Conservation (phyloP, 2,329 filamentous ascomycete genomes). For the Aureobasidium sp. region DNA sequence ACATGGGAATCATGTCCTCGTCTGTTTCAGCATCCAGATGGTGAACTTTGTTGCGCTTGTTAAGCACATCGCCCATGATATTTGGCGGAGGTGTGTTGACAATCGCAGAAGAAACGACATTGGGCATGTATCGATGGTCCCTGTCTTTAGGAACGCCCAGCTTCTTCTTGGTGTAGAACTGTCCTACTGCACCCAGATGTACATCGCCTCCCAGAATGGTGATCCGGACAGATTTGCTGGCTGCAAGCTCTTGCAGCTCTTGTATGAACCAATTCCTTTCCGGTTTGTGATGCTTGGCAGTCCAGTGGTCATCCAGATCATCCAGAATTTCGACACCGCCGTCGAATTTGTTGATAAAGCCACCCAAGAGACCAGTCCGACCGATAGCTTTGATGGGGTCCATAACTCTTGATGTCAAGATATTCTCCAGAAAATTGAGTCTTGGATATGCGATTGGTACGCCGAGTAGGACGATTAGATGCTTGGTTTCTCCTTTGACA, state of each 20-base stretch:
- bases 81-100: constrained; percentile 85
- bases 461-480: constrained; percentile 78
- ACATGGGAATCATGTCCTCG: constrained; percentile 93
- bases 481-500: constrained; percentile 73
- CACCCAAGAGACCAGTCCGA: constrained; percentile 68
- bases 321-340: constrained; percentile 86
- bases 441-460: constrained; percentile 48
- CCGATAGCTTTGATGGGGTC: constrained; percentile 84
- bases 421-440: constrained; percentile 52
- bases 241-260: constrained; percentile 86
- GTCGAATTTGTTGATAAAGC: constrained; percentile 79
- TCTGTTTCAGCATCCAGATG: constrained; percentile 65
- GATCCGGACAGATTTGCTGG: constrained; percentile 82
- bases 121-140: constrained; percentile 95
- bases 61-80: constrained; percentile 80
- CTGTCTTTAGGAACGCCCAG: constrained; percentile 67
- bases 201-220: constrained; percentile 93
- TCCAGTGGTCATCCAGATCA: constrained; percentile 95
- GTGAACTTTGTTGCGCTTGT: constrained; percentile 76
- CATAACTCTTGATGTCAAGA: constrained; percentile 75
- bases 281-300: constrained; percentile 84
- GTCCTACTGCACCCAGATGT: constrained; percentile 81
- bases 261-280: constrained; percentile 82
- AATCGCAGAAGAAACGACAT: constrained; percentile 88
- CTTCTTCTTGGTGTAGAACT: constrained; percentile 90